Evolutionary conservation across 345 rosid genomes (phyloP).

Genomic region (Eucalyptus marginata): DNA sequence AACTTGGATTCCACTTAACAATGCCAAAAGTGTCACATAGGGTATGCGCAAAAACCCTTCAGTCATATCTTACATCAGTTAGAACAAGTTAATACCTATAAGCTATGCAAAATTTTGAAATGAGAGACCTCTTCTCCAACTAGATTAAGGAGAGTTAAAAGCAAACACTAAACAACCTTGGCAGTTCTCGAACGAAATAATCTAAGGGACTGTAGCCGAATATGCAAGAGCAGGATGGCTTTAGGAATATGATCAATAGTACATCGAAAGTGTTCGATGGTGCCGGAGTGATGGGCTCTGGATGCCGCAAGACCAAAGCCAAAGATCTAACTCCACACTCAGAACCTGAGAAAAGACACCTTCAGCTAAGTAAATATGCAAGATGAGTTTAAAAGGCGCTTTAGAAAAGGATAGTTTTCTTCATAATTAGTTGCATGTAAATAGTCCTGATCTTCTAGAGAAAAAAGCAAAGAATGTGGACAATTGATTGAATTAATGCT

Average conservation of each 20-base stretch:
- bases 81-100: background rate
- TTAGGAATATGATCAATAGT: constrained; percentile 22
- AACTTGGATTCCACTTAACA: background rate
- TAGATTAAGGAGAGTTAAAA: background rate
- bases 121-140: background rate
- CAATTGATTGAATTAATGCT: background rate
- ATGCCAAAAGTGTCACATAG: background rate
- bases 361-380: background rate
- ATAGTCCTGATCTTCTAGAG: background rate
- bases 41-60: background rate
- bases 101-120: background rate
- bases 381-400: background rate
- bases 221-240: background rate
- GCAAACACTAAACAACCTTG: background rate
- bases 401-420: background rate
- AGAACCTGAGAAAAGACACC: constrained; percentile 31
- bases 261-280: constrained; percentile 61
- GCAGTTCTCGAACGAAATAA: background rate
- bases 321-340: constrained; percentile 71
- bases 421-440: background rate
- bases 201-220: background rate
- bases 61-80: background rate
- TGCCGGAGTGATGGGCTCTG: constrained; percentile 39
- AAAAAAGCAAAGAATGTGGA: background rate
- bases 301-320: constrained; percentile 76